phyloP scores from a whole-genome alignment of 2,329 filamentous ascomycete species.

The Pseudogymnoascus verrucosus region DNA sequence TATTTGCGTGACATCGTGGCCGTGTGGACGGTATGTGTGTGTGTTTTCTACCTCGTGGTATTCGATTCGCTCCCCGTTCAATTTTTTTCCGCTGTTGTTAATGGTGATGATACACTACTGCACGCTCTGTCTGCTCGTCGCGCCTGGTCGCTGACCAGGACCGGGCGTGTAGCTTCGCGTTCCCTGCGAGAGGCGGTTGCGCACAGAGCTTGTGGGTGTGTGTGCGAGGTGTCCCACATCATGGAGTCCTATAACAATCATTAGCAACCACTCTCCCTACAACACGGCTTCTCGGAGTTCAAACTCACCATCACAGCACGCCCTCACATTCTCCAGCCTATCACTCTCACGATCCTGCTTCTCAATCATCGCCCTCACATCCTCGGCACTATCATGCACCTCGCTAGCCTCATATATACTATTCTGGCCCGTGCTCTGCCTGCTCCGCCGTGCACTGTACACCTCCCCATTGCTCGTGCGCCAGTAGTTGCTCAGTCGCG shows the following conservation, averaged over 20 bases:
- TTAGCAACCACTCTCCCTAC: not conserved
- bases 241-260: constrained; percentile 36
- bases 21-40: not conserved
- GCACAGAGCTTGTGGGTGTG: constrained; percentile 17
- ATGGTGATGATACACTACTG: not conserved
- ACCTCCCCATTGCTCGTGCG: constrained; percentile 20
- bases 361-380: constrained; percentile 72
- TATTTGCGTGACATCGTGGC: not conserved
- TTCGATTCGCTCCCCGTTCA: not conserved
- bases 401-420: constrained; percentile 49
- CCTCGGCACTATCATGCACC: constrained; percentile 72
- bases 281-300: constrained; percentile 11
- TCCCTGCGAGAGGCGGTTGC: constrained; percentile 21
- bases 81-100: not conserved
- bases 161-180: constrained; percentile 1
- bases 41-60: not conserved
- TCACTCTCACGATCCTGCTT: constrained; percentile 68
- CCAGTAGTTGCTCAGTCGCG: constrained; percentile 54
- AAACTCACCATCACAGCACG: constrained; percentile 88
- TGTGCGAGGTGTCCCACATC: constrained; percentile 38
- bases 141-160: not conserved
- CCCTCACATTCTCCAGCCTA: constrained; percentile 85
- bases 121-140: not conserved
- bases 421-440: constrained; percentile 35
- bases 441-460: constrained; percentile 45